These are phyloP conservation scores for Pichia membranifaciens DNA, from an alignment of 805 yeast species.

Conservation along the genomic window DNA sequence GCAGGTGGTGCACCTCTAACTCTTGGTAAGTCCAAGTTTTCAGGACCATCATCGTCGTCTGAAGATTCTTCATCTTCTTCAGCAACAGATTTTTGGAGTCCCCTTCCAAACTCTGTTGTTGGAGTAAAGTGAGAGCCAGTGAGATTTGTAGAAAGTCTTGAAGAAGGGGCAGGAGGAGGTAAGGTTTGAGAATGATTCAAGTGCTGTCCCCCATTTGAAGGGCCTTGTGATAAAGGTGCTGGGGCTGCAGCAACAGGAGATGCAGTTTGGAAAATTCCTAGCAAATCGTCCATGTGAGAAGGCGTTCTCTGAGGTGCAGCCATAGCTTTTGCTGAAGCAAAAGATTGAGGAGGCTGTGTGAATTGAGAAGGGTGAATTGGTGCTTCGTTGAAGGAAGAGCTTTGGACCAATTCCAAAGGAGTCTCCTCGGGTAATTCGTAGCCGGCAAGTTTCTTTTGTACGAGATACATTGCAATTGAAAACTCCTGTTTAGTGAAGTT, in stretches of 20 bases:
- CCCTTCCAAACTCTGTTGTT: constrained; percentile 80
- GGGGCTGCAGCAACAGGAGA: constrained; percentile 31
- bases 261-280: constrained; percentile 46
- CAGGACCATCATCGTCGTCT: constrained; percentile 34
- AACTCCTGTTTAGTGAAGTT: constrained; percentile 76
- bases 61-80: constrained; percentile 22
- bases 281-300: constrained; percentile 59
- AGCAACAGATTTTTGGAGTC: constrained; percentile 36
- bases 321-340: constrained; percentile 14
- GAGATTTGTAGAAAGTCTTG: constrained; percentile 21
- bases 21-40: constrained; percentile 25
- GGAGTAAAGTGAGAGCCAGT: constrained; percentile 53
- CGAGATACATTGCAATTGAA: constrained; percentile 88
- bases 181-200: constrained; percentile 22
- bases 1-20: constrained; percentile 25
- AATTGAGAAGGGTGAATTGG: constrained; percentile 7
- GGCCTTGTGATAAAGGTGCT: neutral
- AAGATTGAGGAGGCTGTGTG: constrained; percentile 14
- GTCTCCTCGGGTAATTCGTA: constrained; percentile 67
- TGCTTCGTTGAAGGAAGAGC: constrained; percentile 26
- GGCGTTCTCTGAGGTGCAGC: constrained; percentile 20
- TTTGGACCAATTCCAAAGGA: constrained; percentile 51
- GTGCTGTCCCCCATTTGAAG: neutral
- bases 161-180: constrained; percentile 30
- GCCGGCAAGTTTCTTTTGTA: constrained; percentile 79